Base-by-base conservation (phyloP, 495 filamentous ascomycete species). In the Penicillium soppii region DNA sequence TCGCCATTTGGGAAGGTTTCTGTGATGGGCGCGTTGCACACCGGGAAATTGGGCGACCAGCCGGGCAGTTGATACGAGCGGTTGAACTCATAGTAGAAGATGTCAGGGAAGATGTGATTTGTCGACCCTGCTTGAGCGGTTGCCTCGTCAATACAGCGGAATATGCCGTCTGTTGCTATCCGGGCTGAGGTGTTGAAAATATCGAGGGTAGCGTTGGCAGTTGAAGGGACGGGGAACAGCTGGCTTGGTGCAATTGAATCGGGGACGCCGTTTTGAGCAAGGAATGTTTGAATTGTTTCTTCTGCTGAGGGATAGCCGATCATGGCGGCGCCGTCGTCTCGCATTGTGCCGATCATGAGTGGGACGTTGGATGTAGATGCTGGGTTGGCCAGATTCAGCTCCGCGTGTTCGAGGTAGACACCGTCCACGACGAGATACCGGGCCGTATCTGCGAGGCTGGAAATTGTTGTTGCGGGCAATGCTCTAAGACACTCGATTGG, bases 401-500 rank as follows among this genome's bases (percentile, higher is more conserved):
- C 46, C 1, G 56, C 39, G 16, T 20, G 25, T 32, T 32, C 12
- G 4, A 62, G 52, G 22, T 62, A 62, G 20, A 54, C 36, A 3
- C 56, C 59, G 43, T 62, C 59, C 2, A 62, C 56, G 2, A 62
- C 59, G 3, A 62, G 49, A 15, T 62, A 62, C 23, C 59, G 57
- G 8, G 59, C 59, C 17, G 35, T 29, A 13, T 36, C 25, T 6
- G 16, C 33, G 7, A 62, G 56, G 16, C 20, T 42, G 39, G 71
- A 58, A 35, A 79, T 69, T 4, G 52, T 62, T 1, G 46, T 48
- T 21, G 57, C 58, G 32, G 70, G 61, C 12, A 80, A 47, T 8
- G 57, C 53, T 17, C 71, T 68, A 57, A 81, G 71, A 47, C 78
- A 82, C 0, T 56, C 58, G n/a, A 81, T 17, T 5, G 22, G 50